phyloP scores from a whole-genome alignment of 1,284 basidiomycete species.

The Leccinum huronense region DNA sequence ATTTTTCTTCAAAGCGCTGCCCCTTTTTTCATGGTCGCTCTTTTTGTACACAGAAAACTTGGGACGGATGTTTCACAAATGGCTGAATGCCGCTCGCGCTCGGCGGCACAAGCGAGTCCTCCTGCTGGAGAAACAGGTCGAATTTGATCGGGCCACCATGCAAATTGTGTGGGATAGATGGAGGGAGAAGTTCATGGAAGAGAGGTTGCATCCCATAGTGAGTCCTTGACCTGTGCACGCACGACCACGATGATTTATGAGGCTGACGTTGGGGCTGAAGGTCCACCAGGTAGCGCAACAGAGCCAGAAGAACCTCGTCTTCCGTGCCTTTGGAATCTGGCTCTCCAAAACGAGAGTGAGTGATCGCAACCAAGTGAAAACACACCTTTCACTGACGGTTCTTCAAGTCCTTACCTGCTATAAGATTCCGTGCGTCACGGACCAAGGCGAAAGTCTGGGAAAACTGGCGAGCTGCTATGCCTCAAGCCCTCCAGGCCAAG shows the following conservation, averaged over 20 bases:
- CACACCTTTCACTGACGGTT: slow-evolving; percentile 19
- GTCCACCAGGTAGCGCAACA: slow-evolving; percentile 59
- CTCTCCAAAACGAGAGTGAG: slow-evolving; percentile 67
- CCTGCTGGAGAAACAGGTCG: slow-evolving; percentile 60
- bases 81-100: slow-evolving; percentile 60
- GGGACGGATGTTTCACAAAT: slow-evolving; percentile 66
- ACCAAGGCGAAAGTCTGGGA: slow-evolving; percentile 61
- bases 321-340: slow-evolving; percentile 69
- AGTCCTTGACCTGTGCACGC: slow-evolving; percentile 26
- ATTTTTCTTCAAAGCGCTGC: slow-evolving; percentile 1
- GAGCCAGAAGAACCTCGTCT: slow-evolving; percentile 57
- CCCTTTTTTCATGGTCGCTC: slow-evolving; percentile 7
- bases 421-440: slow-evolving; percentile 64
- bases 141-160: slow-evolving; percentile 51
- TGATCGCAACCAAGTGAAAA: slow-evolving; percentile 9
- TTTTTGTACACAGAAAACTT: slow-evolving; percentile 50
- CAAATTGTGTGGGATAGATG: slow-evolving; percentile 70
- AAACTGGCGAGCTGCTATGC: slow-evolving; percentile 67
- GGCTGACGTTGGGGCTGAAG: slow-evolving; percentile 37
- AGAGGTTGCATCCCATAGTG: slow-evolving; percentile 62
- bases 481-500: slow-evolving; percentile 61
- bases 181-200: slow-evolving; percentile 65
- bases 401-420: slow-evolving; percentile 66
- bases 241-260: slow-evolving; percentile 7
- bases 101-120: slow-evolving; percentile 55